Base-by-base conservation (phyloP, 192 early-diverging fungal genomes). In the Linnemannia zychae region DNA sequence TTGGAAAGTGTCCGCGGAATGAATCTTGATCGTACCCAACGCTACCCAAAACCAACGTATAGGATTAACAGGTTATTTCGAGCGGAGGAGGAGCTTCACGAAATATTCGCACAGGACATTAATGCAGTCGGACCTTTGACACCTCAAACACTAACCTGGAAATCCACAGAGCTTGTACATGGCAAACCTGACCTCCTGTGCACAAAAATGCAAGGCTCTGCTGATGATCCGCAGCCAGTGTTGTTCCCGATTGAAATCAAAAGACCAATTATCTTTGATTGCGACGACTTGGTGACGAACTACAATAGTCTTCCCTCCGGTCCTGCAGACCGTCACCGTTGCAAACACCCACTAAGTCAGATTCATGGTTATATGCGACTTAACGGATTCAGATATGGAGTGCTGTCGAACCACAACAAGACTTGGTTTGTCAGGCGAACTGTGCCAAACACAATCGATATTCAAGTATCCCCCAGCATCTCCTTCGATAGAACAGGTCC, bases 391-490 rank as follows among this genome's bases (percentile, higher is more conserved):
- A 37, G 71, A 65, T 87, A 79, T 71, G 76, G 77, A 0, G 49
- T 87, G 4, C 75, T 87, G 18, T 67, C 78, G 6, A 81, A 76
- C 44, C 78, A 72, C 37, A 71, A 81, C 6, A 47, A 68, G 40
- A 87, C 67, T 33, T 87, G 85, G 85, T 81, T 81, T 72, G n/a
- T 87, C 22, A 87, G 70, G 68, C 37, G 79, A 37, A 28, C 36
- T 9, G 13, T 17, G 4, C 34, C 70, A 50, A 48, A 75, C 6
- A 12, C 18, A 13, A 37, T 40, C 33, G 69, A 72, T n/a, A 36
- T 81, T 28, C 7, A 57, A 7, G 68, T 77, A 18, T 81, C 84
- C 0, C 52, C 71, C 0, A 63, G 63, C 9, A 63, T 77, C 16
- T 48, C 34, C 31, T 52, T 11, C 44, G 33, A 37, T 36, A 3